A percentile compares a stretch with the other conserved stretches of the same genome.
phyloP scores from a whole-genome alignment of 139 green algal species.

The Chlamydomonas applanata region DNA sequence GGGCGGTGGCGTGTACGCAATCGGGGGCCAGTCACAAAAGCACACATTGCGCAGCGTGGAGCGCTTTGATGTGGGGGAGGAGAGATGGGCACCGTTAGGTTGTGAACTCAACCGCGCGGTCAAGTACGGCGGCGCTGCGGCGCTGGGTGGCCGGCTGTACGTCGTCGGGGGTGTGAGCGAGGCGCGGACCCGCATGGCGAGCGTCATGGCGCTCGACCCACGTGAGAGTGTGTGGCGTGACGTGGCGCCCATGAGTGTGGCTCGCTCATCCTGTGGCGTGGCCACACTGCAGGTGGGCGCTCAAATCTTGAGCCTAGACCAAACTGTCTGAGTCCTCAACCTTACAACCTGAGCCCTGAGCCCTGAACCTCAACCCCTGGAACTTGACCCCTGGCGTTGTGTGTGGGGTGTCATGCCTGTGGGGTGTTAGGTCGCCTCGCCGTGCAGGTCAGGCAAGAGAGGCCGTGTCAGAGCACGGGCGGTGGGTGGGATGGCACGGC shows the following conservation, averaged over 20 bases:
- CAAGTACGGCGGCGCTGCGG: conserved; percentile 50
- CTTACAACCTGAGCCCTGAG: too few species aligned
- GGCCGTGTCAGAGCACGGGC: too few species aligned
- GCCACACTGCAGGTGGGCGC: conserved; percentile 33
- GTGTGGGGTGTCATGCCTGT: too few species aligned
- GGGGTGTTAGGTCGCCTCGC: too few species aligned
- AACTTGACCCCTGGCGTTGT: too few species aligned
- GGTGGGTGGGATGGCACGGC: too few species aligned
- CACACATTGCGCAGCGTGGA: conserved; percentile 31
- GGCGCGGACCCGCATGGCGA: conserved; percentile 35
- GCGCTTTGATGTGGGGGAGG: conserved; percentile 40
- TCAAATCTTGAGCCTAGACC: too few species aligned
- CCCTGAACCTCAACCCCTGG: too few species aligned
- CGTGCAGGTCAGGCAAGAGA: too few species aligned
- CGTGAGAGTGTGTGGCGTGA: conserved; percentile 56
- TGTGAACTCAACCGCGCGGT: conserved; percentile 31
- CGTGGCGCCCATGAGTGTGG: conserved; percentile 40
- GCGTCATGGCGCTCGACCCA: conserved; percentile 64
- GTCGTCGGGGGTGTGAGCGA: conserved; percentile 63
- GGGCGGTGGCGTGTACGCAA: conserved; percentile 43
- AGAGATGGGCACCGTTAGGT: conserved; percentile 43
- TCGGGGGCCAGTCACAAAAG: conserved; percentile 53
- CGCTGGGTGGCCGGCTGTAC: conserved; percentile 54
- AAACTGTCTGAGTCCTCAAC: too few species aligned
- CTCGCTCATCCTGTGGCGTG: conserved; percentile 53